Base-by-base conservation (phyloP, 805 yeast species). In the Candida maesae region DNA sequence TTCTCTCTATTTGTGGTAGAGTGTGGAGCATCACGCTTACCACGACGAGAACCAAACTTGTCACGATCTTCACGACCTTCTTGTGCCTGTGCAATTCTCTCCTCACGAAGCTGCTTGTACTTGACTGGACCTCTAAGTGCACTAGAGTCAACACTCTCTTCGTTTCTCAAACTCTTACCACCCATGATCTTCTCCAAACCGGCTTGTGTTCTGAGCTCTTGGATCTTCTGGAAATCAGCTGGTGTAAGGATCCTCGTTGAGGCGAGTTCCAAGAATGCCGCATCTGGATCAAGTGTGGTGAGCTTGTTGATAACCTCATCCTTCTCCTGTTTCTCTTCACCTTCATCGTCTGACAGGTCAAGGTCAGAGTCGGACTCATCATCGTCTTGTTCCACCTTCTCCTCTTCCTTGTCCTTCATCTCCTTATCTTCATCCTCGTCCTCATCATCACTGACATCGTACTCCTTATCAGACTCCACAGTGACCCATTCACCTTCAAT, bases 31-130 rank as follows among this genome's bases (percentile, higher is more conserved):
- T 79, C 83, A 46, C 78, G 78, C 65, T 81, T 82, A 57, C 95
- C 95, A 68, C 79, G 85, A 61, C 81, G 78, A 15, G 95, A 84
- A 19, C 97, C 96, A 56, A 81, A 91, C 63, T 83, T 84, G 42
- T 85, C 95, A 60, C 97, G 78, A 44, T 81, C 99, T 55, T 89
- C 96, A 61, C 89, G 81, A 42, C 98, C 99, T 65, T 90, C 98
- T 62, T 70, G 76, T 36, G 87, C 89, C 39, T 75, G 79, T 2
- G 90, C 95, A 58, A 93, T 68, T 66, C 95, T 81, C 67, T 90
- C 99, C 62, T 88, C 97, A 62, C 89, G 82, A 46, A 76, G 72
- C 64, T 84, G 93, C 68, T 90, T 93, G 69, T 80, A 83, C 48
- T 75, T 74, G 20, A 67, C 67, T 38, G 81, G 81, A 21, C 98